Evolutionary conservation across 805 yeast species (phyloP), one percentile per base, ranked within the genome.

Genomic region (Candida succiphila): DNA sequence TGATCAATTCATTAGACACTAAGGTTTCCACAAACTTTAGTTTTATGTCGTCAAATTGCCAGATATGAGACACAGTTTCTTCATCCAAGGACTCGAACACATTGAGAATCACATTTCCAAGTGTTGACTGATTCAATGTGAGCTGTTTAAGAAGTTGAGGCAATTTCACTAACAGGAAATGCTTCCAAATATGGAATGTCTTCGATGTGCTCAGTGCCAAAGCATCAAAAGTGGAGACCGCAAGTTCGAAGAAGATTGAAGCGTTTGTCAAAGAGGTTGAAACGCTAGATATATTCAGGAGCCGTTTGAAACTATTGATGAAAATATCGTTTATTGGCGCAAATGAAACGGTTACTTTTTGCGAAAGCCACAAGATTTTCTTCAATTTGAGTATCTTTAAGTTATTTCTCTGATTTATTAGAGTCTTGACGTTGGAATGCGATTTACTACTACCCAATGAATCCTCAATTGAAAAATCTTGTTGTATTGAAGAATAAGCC

Each of bases 351-450:
- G 52, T 43, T 10, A 52, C 35, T 24, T 52, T 54, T 17, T 55
- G 52, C 13, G 50, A 45, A 14, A 57, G 34, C 61, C 61, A 57
- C 7, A 56, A 31, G 9, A 52, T 41, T 27, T 56, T 55, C 31
- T 49, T 51, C 27, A 55, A 27, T 29, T 44, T 42, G 7, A 52
- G 29, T 7, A 44, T 22, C 25, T 46, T 53, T n/a, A 40, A 29
- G 19, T 43, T 45, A 18, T 39, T 44, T 14, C 40, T 33, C 5
- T 42, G 30, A 27, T 29, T 37, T 7, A 31, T 21, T 4, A 38
- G 14, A n/a, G 36, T 46, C 15, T 31, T 24, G 7, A 28, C 23
- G n/a, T 21, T 37, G 2, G 40, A 37, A n/a, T n/a, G n/a, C 13
- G 41, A 23, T 25, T 39, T 29, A 8, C 18, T 29, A 5, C 14